These are phyloP conservation scores for Ochetophila trinervis DNA, from an alignment of 306 rosid genomes.

Conservation along the genomic window DNA sequence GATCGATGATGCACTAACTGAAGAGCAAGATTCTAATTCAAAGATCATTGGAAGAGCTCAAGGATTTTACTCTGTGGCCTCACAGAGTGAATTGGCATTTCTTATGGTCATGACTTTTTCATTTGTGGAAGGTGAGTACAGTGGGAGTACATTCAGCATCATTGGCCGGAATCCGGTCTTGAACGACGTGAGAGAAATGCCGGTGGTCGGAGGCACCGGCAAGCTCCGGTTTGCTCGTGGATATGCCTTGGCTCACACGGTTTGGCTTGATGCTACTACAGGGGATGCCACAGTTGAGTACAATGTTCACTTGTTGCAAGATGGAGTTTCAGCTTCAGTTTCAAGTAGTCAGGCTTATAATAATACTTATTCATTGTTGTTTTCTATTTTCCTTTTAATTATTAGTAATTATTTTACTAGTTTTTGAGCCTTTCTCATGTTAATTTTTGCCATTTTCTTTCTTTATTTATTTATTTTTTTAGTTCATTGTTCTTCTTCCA, in stretches of 20 bases:
- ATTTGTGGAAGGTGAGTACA: slow-evolving; percentile 28
- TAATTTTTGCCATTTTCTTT: too few species aligned
- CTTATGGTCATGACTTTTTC: slow-evolving; percentile 34
- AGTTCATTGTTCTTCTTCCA: too few species aligned
- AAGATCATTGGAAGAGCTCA: slow-evolving; percentile 41
- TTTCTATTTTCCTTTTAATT: too few species aligned
- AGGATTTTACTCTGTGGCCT: slow-evolving; percentile 38
- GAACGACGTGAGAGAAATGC: slow-evolving; percentile 31
- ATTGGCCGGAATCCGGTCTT: slow-evolving; percentile 31
- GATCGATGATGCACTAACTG: slow-evolving; percentile 30
- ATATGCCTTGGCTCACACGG: slow-evolving; percentile 31
- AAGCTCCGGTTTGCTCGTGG: slow-evolving; percentile 36
- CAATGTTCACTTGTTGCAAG: slow-evolving; percentile 33
- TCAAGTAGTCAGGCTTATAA: too few species aligned
- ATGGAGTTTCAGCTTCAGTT: neutral
- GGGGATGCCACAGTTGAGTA: slow-evolving; percentile 37
- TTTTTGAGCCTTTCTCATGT: too few species aligned
- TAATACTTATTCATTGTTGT: too few species aligned
- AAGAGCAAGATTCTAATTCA: slow-evolving; percentile 23
- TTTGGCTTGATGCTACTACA: slow-evolving; percentile 2
- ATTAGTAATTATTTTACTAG: too few species aligned
- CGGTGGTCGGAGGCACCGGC: slow-evolving; percentile 40
- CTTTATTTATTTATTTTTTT: too few species aligned
- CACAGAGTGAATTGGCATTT: slow-evolving; percentile 34
- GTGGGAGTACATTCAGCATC: slow-evolving; percentile 33